These are phyloP conservation scores for Fistulina hepatica DNA, from an alignment of 1,284 basidiomycete species.

Conservation along the genomic window DNA sequence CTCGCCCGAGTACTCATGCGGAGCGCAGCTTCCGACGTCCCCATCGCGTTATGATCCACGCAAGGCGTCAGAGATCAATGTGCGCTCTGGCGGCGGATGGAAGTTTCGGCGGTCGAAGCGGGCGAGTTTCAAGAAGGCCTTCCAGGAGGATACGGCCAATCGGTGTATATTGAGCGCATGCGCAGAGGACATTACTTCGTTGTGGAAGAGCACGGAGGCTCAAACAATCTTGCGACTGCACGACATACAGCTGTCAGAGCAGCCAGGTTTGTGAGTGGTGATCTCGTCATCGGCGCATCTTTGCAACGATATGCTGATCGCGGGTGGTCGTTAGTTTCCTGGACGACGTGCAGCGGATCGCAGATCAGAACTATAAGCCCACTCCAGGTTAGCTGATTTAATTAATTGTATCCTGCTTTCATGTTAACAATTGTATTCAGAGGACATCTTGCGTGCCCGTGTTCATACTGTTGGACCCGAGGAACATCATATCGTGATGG, in stretches of 20 bases:
- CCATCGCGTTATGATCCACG: constrained; percentile 26
- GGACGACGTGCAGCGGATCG: constrained; percentile 40
- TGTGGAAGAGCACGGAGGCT: constrained; percentile 39
- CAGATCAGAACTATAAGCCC: constrained; percentile 39
- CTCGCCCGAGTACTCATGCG: constrained; percentile 7
- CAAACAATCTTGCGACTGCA: constrained; percentile 30
- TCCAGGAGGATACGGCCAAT: constrained; percentile 31
- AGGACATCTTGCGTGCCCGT: constrained; percentile 53
- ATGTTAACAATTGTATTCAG: constrained; percentile 20
- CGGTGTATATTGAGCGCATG: constrained; percentile 41
- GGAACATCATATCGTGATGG: constrained; percentile 45
- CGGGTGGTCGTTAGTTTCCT: constrained; percentile 37
- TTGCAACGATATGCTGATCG: constrained; percentile 11
- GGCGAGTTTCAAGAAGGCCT: constrained; percentile 15
- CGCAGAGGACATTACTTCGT: constrained; percentile 38
- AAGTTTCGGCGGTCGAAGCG: constrained; percentile 21
- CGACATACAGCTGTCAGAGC: constrained; percentile 38
- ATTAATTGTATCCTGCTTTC: constrained; percentile 3
- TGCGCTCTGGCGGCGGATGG: constrained; percentile 41
- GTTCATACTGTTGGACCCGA: constrained; percentile 55
- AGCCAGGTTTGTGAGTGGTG: constrained; percentile 47
- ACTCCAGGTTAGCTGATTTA: constrained; percentile 29
- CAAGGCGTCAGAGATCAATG: constrained; percentile 36
- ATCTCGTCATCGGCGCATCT: not conserved
- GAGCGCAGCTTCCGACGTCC: constrained; percentile 3